phyloP scores from a whole-genome alignment of 1,284 basidiomycete species.

The Xerocomus nothofagi region DNA sequence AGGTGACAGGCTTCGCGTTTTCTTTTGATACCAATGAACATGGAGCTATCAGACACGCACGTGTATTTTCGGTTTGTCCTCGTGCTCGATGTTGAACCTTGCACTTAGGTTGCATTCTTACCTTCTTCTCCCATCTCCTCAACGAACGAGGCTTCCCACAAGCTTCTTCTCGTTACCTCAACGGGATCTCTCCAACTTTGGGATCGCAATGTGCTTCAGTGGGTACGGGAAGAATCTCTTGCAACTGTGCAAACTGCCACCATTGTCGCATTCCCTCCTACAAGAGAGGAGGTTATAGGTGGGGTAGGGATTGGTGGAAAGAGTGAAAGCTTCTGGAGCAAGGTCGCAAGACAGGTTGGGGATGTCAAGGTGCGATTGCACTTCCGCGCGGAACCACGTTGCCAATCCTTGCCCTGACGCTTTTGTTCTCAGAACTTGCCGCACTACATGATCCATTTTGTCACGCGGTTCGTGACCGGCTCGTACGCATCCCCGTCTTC shows the following conservation, averaged over 20 bases:
- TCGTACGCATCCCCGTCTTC: slow-evolving; percentile 49
- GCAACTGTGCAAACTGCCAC: slow-evolving; percentile 64
- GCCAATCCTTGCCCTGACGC: neutral
- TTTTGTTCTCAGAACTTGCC: slow-evolving; percentile 62
- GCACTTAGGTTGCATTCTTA: slow-evolving; percentile 56
- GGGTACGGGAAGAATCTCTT: slow-evolving; percentile 85
- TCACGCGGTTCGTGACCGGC: slow-evolving; percentile 70
- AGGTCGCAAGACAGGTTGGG: slow-evolving; percentile 59
- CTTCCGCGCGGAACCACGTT: neutral
- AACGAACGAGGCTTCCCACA: slow-evolving; percentile 38
- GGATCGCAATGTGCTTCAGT: slow-evolving; percentile 62
- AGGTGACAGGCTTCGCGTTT: slow-evolving; percentile 65
- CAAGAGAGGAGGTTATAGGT: slow-evolving; percentile 19
- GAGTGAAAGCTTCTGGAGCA: slow-evolving; percentile 53
- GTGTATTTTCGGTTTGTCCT: slow-evolving; percentile 23
- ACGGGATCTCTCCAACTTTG: slow-evolving; percentile 82
- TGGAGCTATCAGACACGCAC: slow-evolving; percentile 72
- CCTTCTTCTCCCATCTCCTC: slow-evolving; percentile 36
- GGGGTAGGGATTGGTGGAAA: slow-evolving; percentile 1
- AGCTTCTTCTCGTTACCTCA: slow-evolving; percentile 67
- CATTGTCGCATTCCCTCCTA: slow-evolving; percentile 79
- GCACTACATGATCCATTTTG: slow-evolving; percentile 65
- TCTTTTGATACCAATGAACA: slow-evolving; percentile 70
- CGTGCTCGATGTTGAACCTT: neutral
- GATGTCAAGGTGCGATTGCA: slow-evolving; percentile 55